Evolutionary conservation across 2,329 filamentous ascomycete species (phyloP).

Genomic region (Ceratocystis huliohia): DNA sequence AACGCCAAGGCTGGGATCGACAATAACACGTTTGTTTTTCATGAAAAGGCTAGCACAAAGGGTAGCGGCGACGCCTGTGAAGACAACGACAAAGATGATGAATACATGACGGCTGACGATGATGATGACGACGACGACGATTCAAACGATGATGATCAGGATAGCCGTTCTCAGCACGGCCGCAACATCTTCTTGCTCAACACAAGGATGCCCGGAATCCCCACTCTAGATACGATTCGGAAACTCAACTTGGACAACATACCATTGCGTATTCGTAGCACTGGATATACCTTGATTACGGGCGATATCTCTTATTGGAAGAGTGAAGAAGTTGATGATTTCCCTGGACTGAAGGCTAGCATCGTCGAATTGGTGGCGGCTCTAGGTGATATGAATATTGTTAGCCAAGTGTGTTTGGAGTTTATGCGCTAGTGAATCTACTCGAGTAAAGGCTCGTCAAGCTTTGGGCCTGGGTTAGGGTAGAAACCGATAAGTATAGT

Average conservation of each 20-base stretch:
- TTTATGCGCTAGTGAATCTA: constrained; percentile 27
- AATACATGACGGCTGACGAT: constrained; percentile 2
- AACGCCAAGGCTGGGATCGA: constrained; percentile 1
- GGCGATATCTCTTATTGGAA: constrained; percentile 50
- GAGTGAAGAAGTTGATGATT: constrained; percentile 36
- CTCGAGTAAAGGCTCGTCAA: not conserved
- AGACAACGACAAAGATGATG: constrained; percentile 12
- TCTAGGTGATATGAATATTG: constrained; percentile 45
- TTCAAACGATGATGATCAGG: constrained; percentile 12
- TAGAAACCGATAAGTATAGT: not conserved
- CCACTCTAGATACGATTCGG: constrained; percentile 41
- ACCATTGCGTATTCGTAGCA: constrained; percentile 37
- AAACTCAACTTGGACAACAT: constrained; percentile 47
- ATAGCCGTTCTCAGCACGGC: not conserved
- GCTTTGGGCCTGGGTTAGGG: not conserved
- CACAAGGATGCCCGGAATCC: constrained; percentile 55
- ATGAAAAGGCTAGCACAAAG: constrained; percentile 27
- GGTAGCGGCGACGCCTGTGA: constrained; percentile 15
- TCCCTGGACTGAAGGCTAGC: constrained; percentile 43
- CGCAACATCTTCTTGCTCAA: constrained; percentile 37
- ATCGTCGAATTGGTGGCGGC: constrained; percentile 57
- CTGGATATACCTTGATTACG: constrained; percentile 31
- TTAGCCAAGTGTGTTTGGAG: constrained; percentile 46
- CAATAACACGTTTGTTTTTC: constrained; percentile 12
- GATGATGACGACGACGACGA: constrained; percentile 20